phyloP scores from a whole-genome alignment of 2,329 filamentous ascomycete species.

The Aspergillus aculeatinus region DNA sequence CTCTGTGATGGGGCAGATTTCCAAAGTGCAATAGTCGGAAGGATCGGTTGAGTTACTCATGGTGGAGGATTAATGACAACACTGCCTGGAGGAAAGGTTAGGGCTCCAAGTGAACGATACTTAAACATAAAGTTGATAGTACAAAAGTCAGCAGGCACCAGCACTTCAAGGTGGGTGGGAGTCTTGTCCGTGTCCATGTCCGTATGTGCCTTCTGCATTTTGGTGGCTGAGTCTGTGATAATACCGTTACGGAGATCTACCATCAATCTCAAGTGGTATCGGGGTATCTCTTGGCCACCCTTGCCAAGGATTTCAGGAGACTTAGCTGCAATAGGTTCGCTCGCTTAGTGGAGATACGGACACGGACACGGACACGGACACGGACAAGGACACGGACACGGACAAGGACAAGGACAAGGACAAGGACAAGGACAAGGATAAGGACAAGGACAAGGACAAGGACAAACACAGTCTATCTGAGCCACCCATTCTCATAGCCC shows the following conservation, averaged over 20 bases:
- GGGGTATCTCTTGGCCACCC: too few species aligned
- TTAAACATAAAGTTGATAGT: too few species aligned
- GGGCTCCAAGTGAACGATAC: too few species aligned
- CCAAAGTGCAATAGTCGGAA: constrained; percentile 34
- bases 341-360: too few species aligned
- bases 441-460: not conserved
- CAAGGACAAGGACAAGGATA: not conserved
- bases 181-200: too few species aligned
- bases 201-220: not conserved
- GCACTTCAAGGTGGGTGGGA: too few species aligned
- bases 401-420: not conserved
- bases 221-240: not conserved
- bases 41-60: not conserved
- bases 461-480: not conserved
- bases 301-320: too few species aligned
- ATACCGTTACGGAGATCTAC: not conserved
- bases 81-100: not conserved
- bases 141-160: too few species aligned
- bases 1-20: constrained; percentile 34
- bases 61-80: not conserved
- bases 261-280: too few species aligned
- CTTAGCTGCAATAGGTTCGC: too few species aligned
- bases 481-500: not conserved
- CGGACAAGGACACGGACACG: not conserved
- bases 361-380: too few species aligned